Evolutionary conservation across 1,284 basidiomycete species (phyloP).

Genomic region (Meira nashicola): DNA sequence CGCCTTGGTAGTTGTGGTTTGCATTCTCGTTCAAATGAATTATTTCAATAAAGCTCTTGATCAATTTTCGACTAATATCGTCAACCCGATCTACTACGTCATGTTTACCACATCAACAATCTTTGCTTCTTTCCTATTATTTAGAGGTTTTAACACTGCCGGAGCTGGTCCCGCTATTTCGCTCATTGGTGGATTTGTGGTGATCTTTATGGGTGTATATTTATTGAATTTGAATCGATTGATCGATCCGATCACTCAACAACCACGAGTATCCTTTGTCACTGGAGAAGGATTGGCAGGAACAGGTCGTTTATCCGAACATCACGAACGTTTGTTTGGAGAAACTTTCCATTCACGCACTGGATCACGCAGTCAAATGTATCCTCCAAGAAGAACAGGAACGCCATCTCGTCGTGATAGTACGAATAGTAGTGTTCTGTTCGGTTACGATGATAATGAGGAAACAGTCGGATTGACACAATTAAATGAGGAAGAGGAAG

Average conservation of each 20-base stretch:
- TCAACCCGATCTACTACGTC: constrained; percentile 98
- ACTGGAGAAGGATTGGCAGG: constrained; percentile 41
- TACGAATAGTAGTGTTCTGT: constrained; percentile 28
- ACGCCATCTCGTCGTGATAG: constrained; percentile 21
- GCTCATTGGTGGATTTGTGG: constrained; percentile 48
- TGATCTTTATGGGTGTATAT: constrained; percentile 52
- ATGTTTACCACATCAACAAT: constrained; percentile 96
- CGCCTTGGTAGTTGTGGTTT: constrained; percentile 72
- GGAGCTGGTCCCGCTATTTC: constrained; percentile 60
- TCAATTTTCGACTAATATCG: constrained; percentile 94
- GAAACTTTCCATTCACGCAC: constrained; percentile 16
- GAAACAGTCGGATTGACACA: constrained; percentile 38
- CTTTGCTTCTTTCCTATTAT: constrained; percentile 83
- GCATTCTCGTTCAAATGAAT: constrained; percentile 94
- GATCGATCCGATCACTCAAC: constrained; percentile 40
- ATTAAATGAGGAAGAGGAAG: constrained; percentile 34
- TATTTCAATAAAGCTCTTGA: constrained; percentile 99
- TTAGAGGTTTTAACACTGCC: constrained; percentile 92
- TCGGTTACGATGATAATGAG: constrained; percentile 42
- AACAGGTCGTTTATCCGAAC: constrained; percentile 30
- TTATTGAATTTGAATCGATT: constrained; percentile 49
- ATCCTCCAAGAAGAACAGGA: constrained; percentile 18
- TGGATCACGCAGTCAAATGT: not conserved
- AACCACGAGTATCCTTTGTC: constrained; percentile 43
- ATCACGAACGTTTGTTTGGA: constrained; percentile 36